A percentile compares a stretch with the other conserved stretches of the same genome.
Evolutionary conservation across 441 rosid genomes (phyloP).

Genomic region (Syzygium malaccense): DNA sequence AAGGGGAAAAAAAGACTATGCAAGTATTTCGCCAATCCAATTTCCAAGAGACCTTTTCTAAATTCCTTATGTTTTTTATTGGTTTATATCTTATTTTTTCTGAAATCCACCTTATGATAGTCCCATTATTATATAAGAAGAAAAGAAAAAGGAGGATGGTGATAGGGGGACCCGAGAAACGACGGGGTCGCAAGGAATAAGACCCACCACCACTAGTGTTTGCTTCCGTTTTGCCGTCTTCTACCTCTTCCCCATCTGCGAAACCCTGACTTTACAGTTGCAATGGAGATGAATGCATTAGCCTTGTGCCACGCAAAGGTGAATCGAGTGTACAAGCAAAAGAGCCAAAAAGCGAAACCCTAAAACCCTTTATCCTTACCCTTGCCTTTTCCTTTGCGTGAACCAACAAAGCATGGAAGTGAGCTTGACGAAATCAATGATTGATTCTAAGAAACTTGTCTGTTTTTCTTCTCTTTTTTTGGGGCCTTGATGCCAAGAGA

Average conservation of each 20-base stretch:
- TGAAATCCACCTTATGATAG: neutral
- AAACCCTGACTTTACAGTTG: neutral
- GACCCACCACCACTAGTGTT: neutral
- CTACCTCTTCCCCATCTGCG: neutral
- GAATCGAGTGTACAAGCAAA: neutral
- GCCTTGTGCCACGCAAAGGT: neutral
- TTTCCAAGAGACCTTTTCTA: neutral
- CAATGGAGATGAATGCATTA: neutral
- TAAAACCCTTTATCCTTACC: neutral
- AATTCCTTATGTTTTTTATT: neutral
- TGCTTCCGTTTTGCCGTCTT: neutral
- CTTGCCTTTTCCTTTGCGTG: neutral
- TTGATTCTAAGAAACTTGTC: neutral
- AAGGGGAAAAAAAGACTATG: neutral
- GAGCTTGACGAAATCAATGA: neutral
- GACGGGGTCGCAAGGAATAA: neutral
- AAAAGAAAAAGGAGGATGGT: neutral
- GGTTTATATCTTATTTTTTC: neutral
- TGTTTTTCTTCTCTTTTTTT: no score
- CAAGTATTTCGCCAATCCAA: neutral
- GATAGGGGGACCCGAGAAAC: no score
- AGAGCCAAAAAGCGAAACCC: neutral
- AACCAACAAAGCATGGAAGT: neutral
- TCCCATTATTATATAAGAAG: neutral
- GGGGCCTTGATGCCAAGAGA: no score